phyloP scores from a whole-genome alignment of 345 rosid species.

The Murraya koenigii region DNA sequence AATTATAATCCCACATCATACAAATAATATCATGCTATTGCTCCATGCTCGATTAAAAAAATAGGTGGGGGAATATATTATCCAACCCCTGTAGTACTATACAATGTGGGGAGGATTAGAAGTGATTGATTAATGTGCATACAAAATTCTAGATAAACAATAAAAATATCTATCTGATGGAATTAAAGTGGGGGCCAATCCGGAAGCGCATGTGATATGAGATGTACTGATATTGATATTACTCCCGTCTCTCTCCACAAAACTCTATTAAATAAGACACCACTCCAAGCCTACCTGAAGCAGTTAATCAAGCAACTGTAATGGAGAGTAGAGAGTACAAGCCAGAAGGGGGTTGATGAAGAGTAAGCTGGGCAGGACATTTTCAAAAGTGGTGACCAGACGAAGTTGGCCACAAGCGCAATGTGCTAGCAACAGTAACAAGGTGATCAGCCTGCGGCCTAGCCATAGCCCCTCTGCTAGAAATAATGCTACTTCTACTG shows the following conservation, averaged over 20 bases:
- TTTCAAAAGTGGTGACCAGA: conserved; percentile 17
- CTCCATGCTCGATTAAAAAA: not conserved
- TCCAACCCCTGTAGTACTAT: not conserved
- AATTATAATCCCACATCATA: not conserved
- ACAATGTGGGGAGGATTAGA: too few relatives aligned
- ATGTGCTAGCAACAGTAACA: not conserved
- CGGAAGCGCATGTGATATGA: too few relatives aligned
- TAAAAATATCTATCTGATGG: not conserved
- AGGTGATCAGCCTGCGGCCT: conserved; percentile 14
- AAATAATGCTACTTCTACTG: not conserved
- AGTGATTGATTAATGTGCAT: not conserved
- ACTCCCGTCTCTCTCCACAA: conserved; percentile 10
- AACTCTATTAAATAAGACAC: too few relatives aligned
- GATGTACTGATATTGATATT: too few relatives aligned
- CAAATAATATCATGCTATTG: too few relatives aligned
- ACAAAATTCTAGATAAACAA: conserved; percentile 2
- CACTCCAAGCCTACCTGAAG: too few relatives aligned
- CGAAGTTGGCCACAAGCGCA: not conserved
- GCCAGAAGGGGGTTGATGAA: conserved; percentile 26
- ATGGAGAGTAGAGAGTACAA: not conserved
- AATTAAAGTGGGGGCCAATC: conserved; percentile 13
- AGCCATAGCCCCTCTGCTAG: not conserved
- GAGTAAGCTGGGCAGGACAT: conserved; percentile 23
- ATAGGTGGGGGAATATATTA: conserved; percentile 10
- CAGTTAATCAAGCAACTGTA: too few relatives aligned